Conservation (phyloP, 768 basidiomycete species). For the Chiua virens region DNA sequence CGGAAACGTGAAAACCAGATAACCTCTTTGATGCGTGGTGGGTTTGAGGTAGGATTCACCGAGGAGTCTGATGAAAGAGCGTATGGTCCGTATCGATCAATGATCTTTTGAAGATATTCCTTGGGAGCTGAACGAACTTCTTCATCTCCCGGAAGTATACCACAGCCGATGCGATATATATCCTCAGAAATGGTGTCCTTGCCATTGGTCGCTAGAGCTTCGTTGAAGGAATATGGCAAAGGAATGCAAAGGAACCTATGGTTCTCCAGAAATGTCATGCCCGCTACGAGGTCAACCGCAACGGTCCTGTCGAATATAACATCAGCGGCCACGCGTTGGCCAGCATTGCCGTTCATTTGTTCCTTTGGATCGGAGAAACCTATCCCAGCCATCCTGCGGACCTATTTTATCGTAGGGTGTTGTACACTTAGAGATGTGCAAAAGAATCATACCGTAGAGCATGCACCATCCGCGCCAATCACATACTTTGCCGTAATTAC, state of each 20-base stretch:
- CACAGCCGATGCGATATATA: constrained; percentile 45
- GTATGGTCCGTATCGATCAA: constrained; percentile 42
- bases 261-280: constrained; percentile 1
- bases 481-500: constrained; percentile 46
- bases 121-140: constrained; percentile 34
- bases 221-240: constrained; percentile 17
- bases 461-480: constrained; percentile 53
- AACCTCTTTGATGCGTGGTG: constrained; percentile 37
- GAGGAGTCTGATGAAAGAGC: constrained; percentile 37
- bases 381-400: constrained; percentile 44
- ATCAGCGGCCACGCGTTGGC: constrained; percentile 29
- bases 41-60: constrained; percentile 29
- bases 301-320: constrained; percentile 9
- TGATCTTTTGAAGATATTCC: constrained; percentile 45
- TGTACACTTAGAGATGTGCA: neutral
- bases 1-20: constrained; percentile 51
- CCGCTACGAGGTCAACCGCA: neutral
- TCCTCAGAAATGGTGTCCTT: neutral
- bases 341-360: constrained; percentile 26
- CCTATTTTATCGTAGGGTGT: constrained; percentile 24
- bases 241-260: constrained; percentile 13
- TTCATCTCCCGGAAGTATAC: constrained; percentile 37
- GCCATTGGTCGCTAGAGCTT: constrained; percentile 16
- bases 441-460: constrained; percentile 38
- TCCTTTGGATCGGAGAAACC: constrained; percentile 44